Percentiles rank a stretch among this genome's conserved stretches.
Evolutionary conservation across 1,284 basidiomycete species (phyloP).

Genomic region (Caloboletus firmus): DNA sequence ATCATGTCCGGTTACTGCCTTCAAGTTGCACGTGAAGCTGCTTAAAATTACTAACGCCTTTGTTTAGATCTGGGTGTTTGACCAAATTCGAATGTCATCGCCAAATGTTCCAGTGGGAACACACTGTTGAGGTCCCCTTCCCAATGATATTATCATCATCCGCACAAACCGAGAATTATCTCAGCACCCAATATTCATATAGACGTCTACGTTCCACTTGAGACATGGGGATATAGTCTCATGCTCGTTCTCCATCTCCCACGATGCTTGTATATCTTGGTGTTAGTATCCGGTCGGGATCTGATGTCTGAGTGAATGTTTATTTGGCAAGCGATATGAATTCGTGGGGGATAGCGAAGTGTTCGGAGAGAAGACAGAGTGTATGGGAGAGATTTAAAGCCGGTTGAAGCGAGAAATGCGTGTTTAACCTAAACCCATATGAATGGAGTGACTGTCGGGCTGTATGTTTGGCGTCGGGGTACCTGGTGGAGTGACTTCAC

Average conservation of each 20-base stretch:
- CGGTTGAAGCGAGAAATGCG: constrained; percentile 27
- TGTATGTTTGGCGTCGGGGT: not conserved
- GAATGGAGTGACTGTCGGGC: not conserved
- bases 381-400: constrained; percentile 19
- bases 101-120: constrained; percentile 58
- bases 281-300: constrained; percentile 10
- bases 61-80: constrained; percentile 81
- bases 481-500: not conserved
- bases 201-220: constrained; percentile 42
- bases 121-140: constrained; percentile 46
- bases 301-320: constrained; percentile 29
- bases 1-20: too few species aligned
- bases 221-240: constrained; percentile 63
- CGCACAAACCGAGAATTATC: not conserved
- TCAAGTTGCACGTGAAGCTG: too few species aligned
- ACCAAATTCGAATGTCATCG: constrained; percentile 73
- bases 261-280: constrained; percentile 14
- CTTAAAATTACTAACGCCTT: constrained; percentile 7
- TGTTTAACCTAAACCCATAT: constrained; percentile 1
- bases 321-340: constrained; percentile 51
- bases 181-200: not conserved
- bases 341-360: constrained; percentile 39
- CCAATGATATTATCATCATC: not conserved
- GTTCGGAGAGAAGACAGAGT: not conserved
- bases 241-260: constrained; percentile 41